Evolutionary conservation across 441 rosid genomes (phyloP), one percentile per base, ranked within the genome.

Genomic region (Brassica hybrid): DNA sequence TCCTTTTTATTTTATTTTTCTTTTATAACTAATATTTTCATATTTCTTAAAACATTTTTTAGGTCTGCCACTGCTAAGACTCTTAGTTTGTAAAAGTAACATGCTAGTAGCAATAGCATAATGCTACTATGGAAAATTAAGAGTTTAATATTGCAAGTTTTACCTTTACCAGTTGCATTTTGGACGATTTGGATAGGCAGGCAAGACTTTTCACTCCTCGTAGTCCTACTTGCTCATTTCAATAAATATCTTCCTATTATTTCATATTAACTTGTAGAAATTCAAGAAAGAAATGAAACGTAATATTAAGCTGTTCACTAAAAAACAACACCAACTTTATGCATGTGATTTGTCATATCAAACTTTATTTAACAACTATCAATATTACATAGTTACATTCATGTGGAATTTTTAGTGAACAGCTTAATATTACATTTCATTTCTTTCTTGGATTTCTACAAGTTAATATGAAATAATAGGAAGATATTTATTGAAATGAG

Each of bases 141-240:
- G 58, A 67, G 58, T 67, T 48, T 67, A 45, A 66, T 66, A 43
- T 66, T 66, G 69, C 4, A 65, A 43, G 19, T 43, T 23, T 67
- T 23, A 67, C 41, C 54, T 23, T n/a, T 67, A 48, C 30, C 10
- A 67, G 30, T 67, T 67, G 60, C 23, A 48, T 50, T 67, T 50
- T 67, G 57, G 58, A 45, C 59, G 9, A 67, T 52, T 68, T 43
- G 45, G 72, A 52, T 68, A 57, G 38, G 62, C 62, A 52, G 11
- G 25, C 60, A 67, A 27, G 61, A 52, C 72, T 68, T 52, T 50
- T 27, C 17, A 12, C 21, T 69, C 73, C 16, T 52, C 72, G 32
- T 32, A 54, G 32, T 16, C 73, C 50, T 32, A 54, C 50, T 16
- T 68, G 43, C 14, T 50, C 60, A 3, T 8, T 67, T 14, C 7